Conservation (phyloP, 805 yeast genomes). For the Ogataea pini region DNA sequence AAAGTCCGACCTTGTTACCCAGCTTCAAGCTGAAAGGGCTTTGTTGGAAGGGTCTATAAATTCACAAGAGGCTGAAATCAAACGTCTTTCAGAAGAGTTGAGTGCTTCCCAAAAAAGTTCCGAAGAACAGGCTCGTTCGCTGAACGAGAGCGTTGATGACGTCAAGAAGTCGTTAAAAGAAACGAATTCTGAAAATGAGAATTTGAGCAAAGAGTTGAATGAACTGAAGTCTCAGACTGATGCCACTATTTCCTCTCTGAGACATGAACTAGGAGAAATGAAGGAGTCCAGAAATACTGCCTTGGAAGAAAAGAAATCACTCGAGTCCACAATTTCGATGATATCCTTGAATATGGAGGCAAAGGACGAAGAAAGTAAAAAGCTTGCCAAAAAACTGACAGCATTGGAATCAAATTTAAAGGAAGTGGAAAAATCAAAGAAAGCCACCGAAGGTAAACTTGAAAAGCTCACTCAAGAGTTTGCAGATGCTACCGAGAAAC, state of each 20-base stretch:
- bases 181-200: conserved; percentile 5
- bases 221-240: conserved; percentile 16
- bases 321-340: conserved; percentile 34
- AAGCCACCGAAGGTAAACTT: background rate
- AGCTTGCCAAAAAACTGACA: conserved; percentile 6
- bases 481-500: background rate
- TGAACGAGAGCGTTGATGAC: background rate
- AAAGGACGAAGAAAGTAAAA: conserved; percentile 20
- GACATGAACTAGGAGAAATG: conserved; percentile 26
- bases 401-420: conserved; percentile 3
- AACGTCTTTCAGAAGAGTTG: background rate
- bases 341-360: conserved; percentile 36
- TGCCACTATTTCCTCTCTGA: conserved; percentile 30
- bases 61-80: conserved; percentile 1
- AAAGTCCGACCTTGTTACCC: background rate
- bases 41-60: background rate
- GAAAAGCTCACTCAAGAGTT: background rate
- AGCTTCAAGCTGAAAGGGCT: conserved; percentile 1
- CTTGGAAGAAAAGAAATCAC: conserved; percentile 35
- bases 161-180: background rate
- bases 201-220: conserved; percentile 8
- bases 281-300: conserved; percentile 30
- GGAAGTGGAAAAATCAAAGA: conserved; percentile 1
- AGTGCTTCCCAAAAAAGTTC: background rate
- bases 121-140: background rate